Base-by-base conservation (phyloP, 306 rosid genomes). In the Mucuna pruriens region DNA sequence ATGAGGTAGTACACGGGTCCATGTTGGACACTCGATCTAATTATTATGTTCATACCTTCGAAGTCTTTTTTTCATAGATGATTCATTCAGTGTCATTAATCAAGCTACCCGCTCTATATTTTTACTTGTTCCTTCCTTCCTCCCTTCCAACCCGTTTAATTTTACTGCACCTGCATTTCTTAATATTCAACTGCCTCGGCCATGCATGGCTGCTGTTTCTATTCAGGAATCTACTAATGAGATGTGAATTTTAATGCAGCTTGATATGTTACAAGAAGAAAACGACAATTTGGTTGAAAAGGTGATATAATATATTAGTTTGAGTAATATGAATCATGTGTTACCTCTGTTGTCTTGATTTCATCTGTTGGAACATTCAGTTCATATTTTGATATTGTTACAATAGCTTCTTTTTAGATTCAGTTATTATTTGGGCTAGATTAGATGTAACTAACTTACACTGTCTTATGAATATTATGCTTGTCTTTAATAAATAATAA, bases 201-300 rank as follows among this genome's bases (percentile, higher is more conserved):
- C 69, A 29, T 48, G 49, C 49, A 13, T 31, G 42, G 11, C 57
- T 74, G 49, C 73, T 62, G 57, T 64, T 60, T 61, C 17, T 48
- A 31, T 34, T 29, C 39, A 13, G 23, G 55, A 82, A 60, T 82
- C 51, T 76, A 77, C 80, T 90, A 51, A 82, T 74, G 33, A 68
- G 58, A 78, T 77, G 80, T 84, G 54, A 79, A 80, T 86, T 84
- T 78, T 52, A 63, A 84, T 91, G 99, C 97, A 95, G 99, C 93
- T 95, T 81, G 99, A 95, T 78, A 95, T 95, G 91, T 91, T 95
- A 54, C 99, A 95, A 80, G 99, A 93, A 81, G 99, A 95, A 87
- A 95, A 93, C 60, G 98, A 91, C 62, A 82, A 68, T 81, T 87
- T 93, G 86, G 88, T 82, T 9, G 94, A 91, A 77, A 95, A 95